Conservation (phyloP, 2,329 filamentous ascomycete species). For the Claviceps paspali region DNA sequence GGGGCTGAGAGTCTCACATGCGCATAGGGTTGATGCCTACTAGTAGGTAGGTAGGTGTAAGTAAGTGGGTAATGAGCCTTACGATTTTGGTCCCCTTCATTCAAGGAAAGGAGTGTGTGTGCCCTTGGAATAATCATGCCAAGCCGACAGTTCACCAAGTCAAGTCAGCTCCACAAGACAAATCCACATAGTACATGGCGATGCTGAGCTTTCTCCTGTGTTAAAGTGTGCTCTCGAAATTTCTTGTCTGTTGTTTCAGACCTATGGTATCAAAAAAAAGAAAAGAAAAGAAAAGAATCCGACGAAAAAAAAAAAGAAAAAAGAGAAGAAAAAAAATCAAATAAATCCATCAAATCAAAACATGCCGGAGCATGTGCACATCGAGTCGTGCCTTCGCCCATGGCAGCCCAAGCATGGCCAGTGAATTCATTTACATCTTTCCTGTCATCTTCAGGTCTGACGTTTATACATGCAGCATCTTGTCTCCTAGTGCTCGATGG, state of each 20-base stretch:
- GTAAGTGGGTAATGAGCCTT: no score
- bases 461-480: slow-evolving; percentile 1
- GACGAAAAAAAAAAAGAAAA: not conserved
- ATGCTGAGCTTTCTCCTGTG: no score
- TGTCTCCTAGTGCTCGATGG: slow-evolving; percentile 2
- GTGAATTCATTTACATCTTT: not conserved
- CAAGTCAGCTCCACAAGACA: not conserved
- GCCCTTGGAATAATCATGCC: no score
- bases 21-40: no score
- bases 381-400: not conserved
- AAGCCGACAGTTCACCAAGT: no score
- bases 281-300: not conserved
- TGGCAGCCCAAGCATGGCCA: not conserved
- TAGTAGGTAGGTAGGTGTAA: no score
- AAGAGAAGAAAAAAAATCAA: not conserved
- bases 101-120: no score
- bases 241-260: not conserved
- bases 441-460: not conserved
- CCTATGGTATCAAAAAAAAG: slow-evolving; percentile 2
- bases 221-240: not conserved
- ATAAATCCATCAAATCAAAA: not conserved
- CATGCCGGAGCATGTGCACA: not conserved
- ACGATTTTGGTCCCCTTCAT: no score
- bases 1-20: no score
- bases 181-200: no score